Evolutionary conservation across 495 filamentous ascomycete species (phyloP), one percentile per base, ranked within the genome.

Genomic region (Pseudomonodictys pantanalensis): DNA sequence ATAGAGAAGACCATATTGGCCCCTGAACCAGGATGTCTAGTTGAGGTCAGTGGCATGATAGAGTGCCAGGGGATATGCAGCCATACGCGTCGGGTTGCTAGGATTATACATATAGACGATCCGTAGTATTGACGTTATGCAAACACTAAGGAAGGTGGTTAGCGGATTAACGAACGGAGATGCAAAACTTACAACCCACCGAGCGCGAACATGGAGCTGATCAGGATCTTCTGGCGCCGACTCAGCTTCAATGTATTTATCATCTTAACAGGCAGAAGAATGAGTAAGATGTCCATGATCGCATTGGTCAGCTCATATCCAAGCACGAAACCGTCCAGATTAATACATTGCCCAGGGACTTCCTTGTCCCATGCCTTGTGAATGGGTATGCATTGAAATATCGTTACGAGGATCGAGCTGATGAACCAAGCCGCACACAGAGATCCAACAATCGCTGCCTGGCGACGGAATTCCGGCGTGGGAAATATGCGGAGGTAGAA

Each of bases 271-370:
- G 45, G 17, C 45, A 48, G 15, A 5, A 48, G 6, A 17, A 48
- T 48, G 45, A 48, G 45, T 9, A 17, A 9, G 8, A 48, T 28
- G 17, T 48, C 45, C 6, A 48, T 15, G 8, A 48, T 23, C 9
- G 45, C 45, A 22, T 48, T 48, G 17, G 24, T 28, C 17, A 48
- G 4, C 45, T 48, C 45, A 23, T 48, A 48, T 9, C 45, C 45
- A 15, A 48, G 17, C 11, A 48, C 22, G 28, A 48, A 48, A 17
- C 18, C 8, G 8, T 23, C 24, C 8, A 48, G 24, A 17, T 48
- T 28, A 9, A 48, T 23, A 22, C 45, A 48, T 24, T 12, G 5
- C 11, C 45, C 45, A 9, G 45, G 45, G 9, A 23, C 24, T 8
- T 9, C 28, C 10, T 22, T 7, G 45, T 28, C 9, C 45, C 45